Percentiles rank a stretch among this genome's conserved stretches.
These are phyloP conservation scores for Podospora comata DNA, from an alignment of 495 filamentous ascomycete species.

Conservation along the genomic window DNA sequence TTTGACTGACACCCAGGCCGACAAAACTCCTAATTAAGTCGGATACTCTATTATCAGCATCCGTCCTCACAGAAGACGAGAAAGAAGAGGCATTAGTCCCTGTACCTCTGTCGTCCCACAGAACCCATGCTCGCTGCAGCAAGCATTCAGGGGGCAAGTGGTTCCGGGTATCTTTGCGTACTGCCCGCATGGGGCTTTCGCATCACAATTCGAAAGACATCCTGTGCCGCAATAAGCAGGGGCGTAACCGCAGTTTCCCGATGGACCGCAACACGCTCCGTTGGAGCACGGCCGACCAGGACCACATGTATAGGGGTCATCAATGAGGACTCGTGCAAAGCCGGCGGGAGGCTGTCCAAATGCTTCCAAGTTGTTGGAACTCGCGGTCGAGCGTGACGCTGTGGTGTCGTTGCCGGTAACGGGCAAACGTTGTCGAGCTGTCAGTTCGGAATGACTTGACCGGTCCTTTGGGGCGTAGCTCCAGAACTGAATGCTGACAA, in stretches of 20 bases:
- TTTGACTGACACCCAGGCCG: neutral
- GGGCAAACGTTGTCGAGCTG: neutral
- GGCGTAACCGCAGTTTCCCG: slow-evolving; percentile 23
- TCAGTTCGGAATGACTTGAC: neutral
- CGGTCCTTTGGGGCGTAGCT: neutral
- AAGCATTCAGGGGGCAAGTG: slow-evolving; percentile 32
- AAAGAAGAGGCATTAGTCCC: too few species aligned
- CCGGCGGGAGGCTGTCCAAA: neutral
- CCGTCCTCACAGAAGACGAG: too few species aligned
- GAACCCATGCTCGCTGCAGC: slow-evolving; percentile 16
- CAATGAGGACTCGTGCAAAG: neutral
- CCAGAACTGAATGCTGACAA: too few species aligned
- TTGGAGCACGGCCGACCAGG: slow-evolving; percentile 14
- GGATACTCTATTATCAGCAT: too few species aligned
- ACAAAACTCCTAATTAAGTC: neutral
- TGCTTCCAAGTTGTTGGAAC: neutral
- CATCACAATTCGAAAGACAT: slow-evolving; percentile 33
- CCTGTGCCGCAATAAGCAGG: slow-evolving; percentile 21
- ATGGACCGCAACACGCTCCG: slow-evolving; percentile 23
- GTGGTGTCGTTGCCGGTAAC: neutral
- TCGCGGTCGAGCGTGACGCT: too few species aligned
- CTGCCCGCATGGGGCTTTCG: slow-evolving; percentile 34
- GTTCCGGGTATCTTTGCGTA: slow-evolving; percentile 20
- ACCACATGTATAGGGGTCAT: slow-evolving; percentile 6
- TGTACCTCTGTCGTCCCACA: neutral